These are phyloP conservation scores for Gossypium stocksii DNA, from an alignment of 345 rosid genomes.

Conservation along the genomic window DNA sequence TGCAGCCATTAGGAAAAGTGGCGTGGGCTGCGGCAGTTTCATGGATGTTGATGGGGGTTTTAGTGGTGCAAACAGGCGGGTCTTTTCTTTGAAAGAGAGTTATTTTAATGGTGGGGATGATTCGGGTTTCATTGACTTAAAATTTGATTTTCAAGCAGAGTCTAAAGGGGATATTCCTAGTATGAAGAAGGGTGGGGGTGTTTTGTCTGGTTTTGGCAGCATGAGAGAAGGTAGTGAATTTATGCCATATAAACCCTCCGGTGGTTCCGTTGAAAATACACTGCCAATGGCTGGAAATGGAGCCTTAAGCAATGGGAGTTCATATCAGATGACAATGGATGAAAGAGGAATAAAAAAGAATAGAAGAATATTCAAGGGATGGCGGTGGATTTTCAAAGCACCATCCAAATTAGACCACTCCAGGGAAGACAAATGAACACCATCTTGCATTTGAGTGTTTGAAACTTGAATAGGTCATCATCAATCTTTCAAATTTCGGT, in stretches of 20 bases:
- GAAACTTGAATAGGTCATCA: neutral
- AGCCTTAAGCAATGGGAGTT: slow-evolving; percentile 37
- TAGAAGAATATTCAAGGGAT: slow-evolving; percentile 82
- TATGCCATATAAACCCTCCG: slow-evolving; percentile 22
- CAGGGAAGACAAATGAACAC: slow-evolving; percentile 38
- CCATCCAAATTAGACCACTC: slow-evolving; percentile 34
- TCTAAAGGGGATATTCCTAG: slow-evolving; percentile 25
- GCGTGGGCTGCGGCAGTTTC: neutral
- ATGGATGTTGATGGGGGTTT: slow-evolving; percentile 15
- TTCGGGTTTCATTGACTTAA: slow-evolving; percentile 80
- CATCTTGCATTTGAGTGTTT: slow-evolving; percentile 14
- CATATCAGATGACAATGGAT: slow-evolving; percentile 56
- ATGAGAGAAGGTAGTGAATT: slow-evolving; percentile 40
- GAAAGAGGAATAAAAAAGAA: slow-evolving; percentile 69
- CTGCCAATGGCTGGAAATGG: slow-evolving; percentile 20
- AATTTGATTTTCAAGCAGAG: slow-evolving; percentile 62
- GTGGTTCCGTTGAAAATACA: slow-evolving; percentile 12
- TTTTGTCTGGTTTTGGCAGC: slow-evolving; percentile 49
- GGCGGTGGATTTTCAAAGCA: slow-evolving; percentile 89
- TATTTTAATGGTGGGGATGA: slow-evolving; percentile 71
- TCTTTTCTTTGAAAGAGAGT: slow-evolving; percentile 67
- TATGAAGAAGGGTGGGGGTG: slow-evolving; percentile 29
- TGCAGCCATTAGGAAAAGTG: slow-evolving; percentile 4
- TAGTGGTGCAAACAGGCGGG: slow-evolving; percentile 40
- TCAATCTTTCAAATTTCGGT: neutral